Evolutionary conservation across 169 alveolate species (phyloP).

Genomic region (Besnoitia besnoiti): DNA sequence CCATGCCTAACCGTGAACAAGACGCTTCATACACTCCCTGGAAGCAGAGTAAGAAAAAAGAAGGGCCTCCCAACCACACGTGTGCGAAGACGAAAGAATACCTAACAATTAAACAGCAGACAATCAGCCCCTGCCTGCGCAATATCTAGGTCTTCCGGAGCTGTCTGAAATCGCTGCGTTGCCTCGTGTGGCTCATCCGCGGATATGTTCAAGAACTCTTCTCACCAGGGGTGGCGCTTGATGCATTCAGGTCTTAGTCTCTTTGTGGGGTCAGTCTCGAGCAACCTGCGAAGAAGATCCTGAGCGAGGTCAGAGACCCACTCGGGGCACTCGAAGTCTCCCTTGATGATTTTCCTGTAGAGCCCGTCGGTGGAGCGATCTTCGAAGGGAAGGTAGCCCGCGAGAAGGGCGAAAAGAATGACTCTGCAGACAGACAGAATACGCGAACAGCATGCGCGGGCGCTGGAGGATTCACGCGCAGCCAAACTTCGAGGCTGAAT

Average conservation of each 20-base stretch:
- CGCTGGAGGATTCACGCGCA: neutral
- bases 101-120: too few relatives aligned
- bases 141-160: too few relatives aligned
- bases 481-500: too few relatives aligned
- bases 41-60: too few relatives aligned
- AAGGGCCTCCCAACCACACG: too few relatives aligned
- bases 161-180: too few relatives aligned
- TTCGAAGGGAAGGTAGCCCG: slow-evolving; percentile 93
- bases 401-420: slow-evolving; percentile 87
- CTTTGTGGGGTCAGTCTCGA: slow-evolving; percentile 30
- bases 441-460: neutral
- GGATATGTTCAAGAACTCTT: too few relatives aligned
- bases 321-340: slow-evolving; percentile 78
- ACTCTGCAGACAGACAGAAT: slow-evolving; percentile 79
- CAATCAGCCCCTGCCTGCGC: too few relatives aligned
- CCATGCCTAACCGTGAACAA: too few relatives aligned
- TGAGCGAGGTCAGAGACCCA: slow-evolving; percentile 67
- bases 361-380: slow-evolving; percentile 82
- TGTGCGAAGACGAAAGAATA: too few relatives aligned
- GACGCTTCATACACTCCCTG: too few relatives aligned
- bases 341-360: slow-evolving; percentile 82
- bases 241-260: slow-evolving; percentile 35
- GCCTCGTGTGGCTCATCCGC: too few relatives aligned
- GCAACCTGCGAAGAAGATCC: slow-evolving; percentile 50
- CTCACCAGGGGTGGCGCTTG: slow-evolving; percentile 67